Percentiles rank a stretch among this genome's conserved stretches.
phyloP scores from a whole-genome alignment of 495 filamentous ascomycete genomes.

The Penicillium desertorum region DNA sequence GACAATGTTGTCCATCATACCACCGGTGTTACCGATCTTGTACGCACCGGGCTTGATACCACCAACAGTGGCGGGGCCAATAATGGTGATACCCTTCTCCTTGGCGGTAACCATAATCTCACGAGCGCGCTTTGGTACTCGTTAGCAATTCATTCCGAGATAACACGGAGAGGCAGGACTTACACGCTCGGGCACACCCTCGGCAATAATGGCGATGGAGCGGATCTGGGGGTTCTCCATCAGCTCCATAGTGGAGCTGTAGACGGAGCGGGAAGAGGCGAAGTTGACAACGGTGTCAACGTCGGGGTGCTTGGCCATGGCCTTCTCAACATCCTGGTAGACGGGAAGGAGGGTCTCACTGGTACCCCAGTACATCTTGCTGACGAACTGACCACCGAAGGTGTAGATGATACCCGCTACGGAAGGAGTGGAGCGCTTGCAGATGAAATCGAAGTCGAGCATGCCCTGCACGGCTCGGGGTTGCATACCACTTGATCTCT shows the following conservation, averaged over 20 bases:
- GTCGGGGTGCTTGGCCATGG: slow-evolving; percentile 93
- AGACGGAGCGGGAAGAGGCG: slow-evolving; percentile 96
- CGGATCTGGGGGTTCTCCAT: slow-evolving; percentile 97
- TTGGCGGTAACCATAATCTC: slow-evolving; percentile 93
- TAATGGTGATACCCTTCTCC: slow-evolving; percentile 99
- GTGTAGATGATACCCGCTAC: slow-evolving; percentile 99
- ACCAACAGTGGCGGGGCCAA: slow-evolving; percentile 96
- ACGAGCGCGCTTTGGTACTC: slow-evolving; percentile 70
- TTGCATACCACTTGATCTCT: slow-evolving; percentile 76
- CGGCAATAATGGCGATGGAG: slow-evolving; percentile 97
- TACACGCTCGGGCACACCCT: slow-evolving; percentile 97
- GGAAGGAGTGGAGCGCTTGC: slow-evolving; percentile 94
- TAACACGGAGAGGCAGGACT: slow-evolving; percentile 34
- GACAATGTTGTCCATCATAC: slow-evolving; percentile 99
- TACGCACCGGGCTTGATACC: slow-evolving; percentile 98
- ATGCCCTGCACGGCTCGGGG: slow-evolving; percentile 98
- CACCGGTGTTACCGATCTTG: slow-evolving; percentile 99
- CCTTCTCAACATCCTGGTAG: slow-evolving; percentile 93
- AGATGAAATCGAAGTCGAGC: slow-evolving; percentile 99
- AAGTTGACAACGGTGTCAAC: slow-evolving; percentile 99
- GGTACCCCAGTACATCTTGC: slow-evolving; percentile 99
- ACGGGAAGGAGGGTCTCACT: slow-evolving; percentile 98
- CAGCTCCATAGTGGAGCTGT: slow-evolving; percentile 95
- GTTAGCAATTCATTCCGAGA: slow-evolving; percentile 22
- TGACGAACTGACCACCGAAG: slow-evolving; percentile 99